Percentiles rank a stretch among this genome's conserved stretches.
Conservation (phyloP, 164 flowering plant species). For the Stephania yunnanensis region DNA sequence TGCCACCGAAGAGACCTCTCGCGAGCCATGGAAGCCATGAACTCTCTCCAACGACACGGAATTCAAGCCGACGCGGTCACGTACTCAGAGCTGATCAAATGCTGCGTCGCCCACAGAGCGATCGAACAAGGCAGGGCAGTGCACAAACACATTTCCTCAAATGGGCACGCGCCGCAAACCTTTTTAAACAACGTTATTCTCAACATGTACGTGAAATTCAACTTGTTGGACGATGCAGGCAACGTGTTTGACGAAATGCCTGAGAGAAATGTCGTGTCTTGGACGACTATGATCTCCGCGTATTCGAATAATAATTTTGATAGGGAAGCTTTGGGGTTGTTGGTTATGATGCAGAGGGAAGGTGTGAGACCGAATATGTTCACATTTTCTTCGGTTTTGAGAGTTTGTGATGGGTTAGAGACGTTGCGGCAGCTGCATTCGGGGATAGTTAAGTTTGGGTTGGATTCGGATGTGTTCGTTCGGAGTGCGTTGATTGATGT, state of each 20-base stretch:
- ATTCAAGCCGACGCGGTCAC: conserved; percentile 51
- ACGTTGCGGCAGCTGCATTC: conserved; percentile 55
- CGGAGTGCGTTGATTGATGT: conserved; percentile 71
- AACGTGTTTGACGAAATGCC: conserved; percentile 68
- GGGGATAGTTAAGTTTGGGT: conserved; percentile 46
- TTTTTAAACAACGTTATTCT: conserved; percentile 55
- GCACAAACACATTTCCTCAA: conserved; percentile 55
- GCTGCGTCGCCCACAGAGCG: conserved; percentile 49
- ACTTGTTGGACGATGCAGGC: conserved; percentile 47
- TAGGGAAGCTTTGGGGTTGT: conserved; percentile 39
- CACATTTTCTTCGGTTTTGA: conserved; percentile 67
- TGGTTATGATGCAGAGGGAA: conserved; percentile 63
- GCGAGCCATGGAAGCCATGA: conserved; percentile 51
- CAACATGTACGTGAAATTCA: conserved; percentile 59
- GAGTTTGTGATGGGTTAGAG: conserved; percentile 47
- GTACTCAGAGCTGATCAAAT: conserved; percentile 68
- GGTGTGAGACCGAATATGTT: conserved; percentile 71
- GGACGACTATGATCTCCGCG: conserved; percentile 87
- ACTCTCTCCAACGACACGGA: conserved; percentile 38
- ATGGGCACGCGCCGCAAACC: conserved; percentile 45
- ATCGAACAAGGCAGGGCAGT: conserved; percentile 42
- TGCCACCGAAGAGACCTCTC: conserved; percentile 62
- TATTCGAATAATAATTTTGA: conserved; percentile 29
- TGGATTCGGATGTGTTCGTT: conserved; percentile 76
- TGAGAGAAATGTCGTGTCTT: conserved; percentile 68